phyloP scores from a whole-genome alignment of 768 basidiomycete species.

The Boletus edulis region DNA sequence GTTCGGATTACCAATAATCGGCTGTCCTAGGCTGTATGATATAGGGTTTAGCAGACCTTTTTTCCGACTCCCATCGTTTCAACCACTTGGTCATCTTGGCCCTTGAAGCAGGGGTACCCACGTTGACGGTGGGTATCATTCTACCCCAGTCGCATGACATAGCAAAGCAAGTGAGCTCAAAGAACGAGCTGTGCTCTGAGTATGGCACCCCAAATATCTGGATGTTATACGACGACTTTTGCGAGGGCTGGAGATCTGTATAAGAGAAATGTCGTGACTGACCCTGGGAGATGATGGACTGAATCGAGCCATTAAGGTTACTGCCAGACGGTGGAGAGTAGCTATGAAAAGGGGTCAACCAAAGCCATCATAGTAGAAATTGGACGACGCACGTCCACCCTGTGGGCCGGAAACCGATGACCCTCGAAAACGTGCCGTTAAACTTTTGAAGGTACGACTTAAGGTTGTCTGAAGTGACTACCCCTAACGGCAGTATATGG shows the following conservation, averaged over 20 bases:
- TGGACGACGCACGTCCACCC: slow-evolving; percentile 82
- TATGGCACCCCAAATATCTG: slow-evolving; percentile 87
- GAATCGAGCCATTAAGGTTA: slow-evolving; percentile 59
- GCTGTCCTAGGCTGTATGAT: slow-evolving; percentile 36
- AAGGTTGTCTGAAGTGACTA: slow-evolving; percentile 75
- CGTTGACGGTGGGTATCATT: slow-evolving; percentile 96
- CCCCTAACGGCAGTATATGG: slow-evolving; percentile 78
- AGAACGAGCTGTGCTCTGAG: slow-evolving; percentile 95
- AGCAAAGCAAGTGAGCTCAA: slow-evolving; percentile 93
- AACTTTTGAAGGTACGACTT: slow-evolving; percentile 74
- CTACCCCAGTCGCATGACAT: slow-evolving; percentile 80
- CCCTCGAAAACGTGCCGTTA: slow-evolving; percentile 65
- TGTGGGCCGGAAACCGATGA: slow-evolving; percentile 87
- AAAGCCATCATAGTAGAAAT: background rate
- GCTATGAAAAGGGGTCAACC: slow-evolving; percentile 34
- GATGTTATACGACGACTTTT: slow-evolving; percentile 65
- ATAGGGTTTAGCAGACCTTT: slow-evolving; percentile 46
- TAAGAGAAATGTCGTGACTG: slow-evolving; percentile 69
- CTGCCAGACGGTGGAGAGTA: slow-evolving; percentile 66
- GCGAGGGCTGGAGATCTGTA: slow-evolving; percentile 61
- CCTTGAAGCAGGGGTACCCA: slow-evolving; percentile 68
- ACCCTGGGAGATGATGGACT: slow-evolving; percentile 64
- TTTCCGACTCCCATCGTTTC: slow-evolving; percentile 84
- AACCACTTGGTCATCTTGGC: slow-evolving; percentile 91
- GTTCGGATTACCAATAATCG: slow-evolving; percentile 45